phyloP scores from a whole-genome alignment of 768 basidiomycete genomes.

The Auriscalpium microsporum region DNA sequence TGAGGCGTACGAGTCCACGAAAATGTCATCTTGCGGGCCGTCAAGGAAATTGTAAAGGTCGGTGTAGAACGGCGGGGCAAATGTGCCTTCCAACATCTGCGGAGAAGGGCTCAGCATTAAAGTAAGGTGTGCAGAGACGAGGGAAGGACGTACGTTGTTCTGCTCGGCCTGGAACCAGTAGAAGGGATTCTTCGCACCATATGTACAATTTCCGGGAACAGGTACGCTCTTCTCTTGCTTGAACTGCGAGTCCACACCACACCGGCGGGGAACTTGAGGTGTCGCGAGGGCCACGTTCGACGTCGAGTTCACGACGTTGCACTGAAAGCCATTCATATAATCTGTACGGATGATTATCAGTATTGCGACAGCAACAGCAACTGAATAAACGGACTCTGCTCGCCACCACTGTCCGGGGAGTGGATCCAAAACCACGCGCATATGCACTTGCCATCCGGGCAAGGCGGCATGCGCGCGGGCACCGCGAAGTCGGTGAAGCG shows the following conservation, averaged over 20 bases:
- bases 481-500: slow-evolving; percentile 64
- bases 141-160: slow-evolving; percentile 45
- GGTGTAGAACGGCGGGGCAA: slow-evolving; percentile 52
- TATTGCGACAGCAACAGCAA: background rate
- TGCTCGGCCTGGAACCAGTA: slow-evolving; percentile 60
- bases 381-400: slow-evolving; percentile 41
- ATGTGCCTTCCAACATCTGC: slow-evolving; percentile 52
- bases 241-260: slow-evolving; percentile 48
- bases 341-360: slow-evolving; percentile 24
- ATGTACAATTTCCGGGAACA: slow-evolving; percentile 58
- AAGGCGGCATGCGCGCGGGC: slow-evolving; percentile 59
- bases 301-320: slow-evolving; percentile 47
- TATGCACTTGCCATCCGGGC: slow-evolving; percentile 51
- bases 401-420: slow-evolving; percentile 48
- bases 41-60: slow-evolving; percentile 57
- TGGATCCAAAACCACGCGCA: slow-evolving; percentile 77
- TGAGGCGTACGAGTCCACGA: slow-evolving; percentile 39
- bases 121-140: background rate
- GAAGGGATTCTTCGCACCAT: slow-evolving; percentile 60
- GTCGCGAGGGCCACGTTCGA: slow-evolving; percentile 45
- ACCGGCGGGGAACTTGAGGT: slow-evolving; percentile 54
- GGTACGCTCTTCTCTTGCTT: slow-evolving; percentile 27
- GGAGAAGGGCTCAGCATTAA: background rate
- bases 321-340: slow-evolving; percentile 72
- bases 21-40: slow-evolving; percentile 62